Percentiles rank a stretch among this genome's conserved stretches.
Conservation (phyloP, 805 yeast genomes). For the Hanseniaspora occidentalis region DNA sequence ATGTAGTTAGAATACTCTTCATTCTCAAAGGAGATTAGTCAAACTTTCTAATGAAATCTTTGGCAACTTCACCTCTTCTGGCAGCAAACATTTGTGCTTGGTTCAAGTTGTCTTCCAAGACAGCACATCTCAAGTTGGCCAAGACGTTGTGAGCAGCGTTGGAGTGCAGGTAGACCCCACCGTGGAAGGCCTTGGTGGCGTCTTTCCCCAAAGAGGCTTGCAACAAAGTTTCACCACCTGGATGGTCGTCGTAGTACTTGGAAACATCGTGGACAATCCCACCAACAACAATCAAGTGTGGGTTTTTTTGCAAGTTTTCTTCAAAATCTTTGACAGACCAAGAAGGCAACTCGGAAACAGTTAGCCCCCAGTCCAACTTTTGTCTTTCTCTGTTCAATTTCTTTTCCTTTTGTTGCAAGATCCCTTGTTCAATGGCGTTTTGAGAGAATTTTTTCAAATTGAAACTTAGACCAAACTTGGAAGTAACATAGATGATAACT, state of each 20-base stretch:
- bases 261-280: slow-evolving; percentile 75
- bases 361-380: slow-evolving; percentile 64
- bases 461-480: slow-evolving; percentile 57
- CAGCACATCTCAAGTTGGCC: slow-evolving; percentile 75
- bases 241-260: slow-evolving; percentile 59
- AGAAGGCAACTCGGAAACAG: slow-evolving; percentile 52
- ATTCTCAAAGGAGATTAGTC: not conserved
- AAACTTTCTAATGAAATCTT: slow-evolving; percentile 9
- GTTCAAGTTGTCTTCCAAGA: slow-evolving; percentile 55
- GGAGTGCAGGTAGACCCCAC: slow-evolving; percentile 76
- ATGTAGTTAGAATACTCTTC: not conserved
- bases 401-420: slow-evolving; percentile 75
- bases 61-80: slow-evolving; percentile 23
- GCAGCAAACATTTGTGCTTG: slow-evolving; percentile 32
- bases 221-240: slow-evolving; percentile 70
- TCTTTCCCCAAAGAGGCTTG: slow-evolving; percentile 67
- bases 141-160: slow-evolving; percentile 77
- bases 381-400: slow-evolving; percentile 52
- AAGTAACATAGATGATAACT: slow-evolving; percentile 41
- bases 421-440: slow-evolving; percentile 72
- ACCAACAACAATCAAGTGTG: slow-evolving; percentile 55
- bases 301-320: slow-evolving; percentile 35
- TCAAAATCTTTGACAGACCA: slow-evolving; percentile 58
- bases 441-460: slow-evolving; percentile 67
- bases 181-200: slow-evolving; percentile 74